Conservation (phyloP, 768 basidiomycete species). For the Mycena galopus region DNA sequence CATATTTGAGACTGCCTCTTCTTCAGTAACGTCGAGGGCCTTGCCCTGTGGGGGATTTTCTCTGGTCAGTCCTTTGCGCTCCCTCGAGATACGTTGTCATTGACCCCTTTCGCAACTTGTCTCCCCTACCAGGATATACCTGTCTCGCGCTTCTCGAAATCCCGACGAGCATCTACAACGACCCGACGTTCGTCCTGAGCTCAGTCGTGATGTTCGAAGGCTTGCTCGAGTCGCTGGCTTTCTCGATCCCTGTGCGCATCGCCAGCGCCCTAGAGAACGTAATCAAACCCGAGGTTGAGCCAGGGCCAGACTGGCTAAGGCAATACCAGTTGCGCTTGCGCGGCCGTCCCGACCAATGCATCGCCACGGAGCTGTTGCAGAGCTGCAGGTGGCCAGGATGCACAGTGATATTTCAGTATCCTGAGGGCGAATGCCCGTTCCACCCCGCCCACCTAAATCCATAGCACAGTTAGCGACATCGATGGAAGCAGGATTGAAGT, state of each 20-base stretch:
- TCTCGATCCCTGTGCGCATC: neutral
- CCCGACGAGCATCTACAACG: neutral
- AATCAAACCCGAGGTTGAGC: neutral
- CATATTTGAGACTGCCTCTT: too few relatives aligned
- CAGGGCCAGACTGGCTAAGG: neutral
- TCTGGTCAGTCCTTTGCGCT: neutral
- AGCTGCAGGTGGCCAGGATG: neutral
- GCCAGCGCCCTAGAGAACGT: neutral
- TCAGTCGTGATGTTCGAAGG: neutral
- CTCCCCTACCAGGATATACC: neutral
- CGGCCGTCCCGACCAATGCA: neutral
- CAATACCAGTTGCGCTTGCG: neutral
- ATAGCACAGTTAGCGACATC: neutral
- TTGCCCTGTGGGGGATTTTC: neutral
- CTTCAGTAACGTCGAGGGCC: too few relatives aligned
- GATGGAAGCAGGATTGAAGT: neutral
- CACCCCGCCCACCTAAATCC: neutral
- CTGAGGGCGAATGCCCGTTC: neutral
- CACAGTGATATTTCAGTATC: neutral
- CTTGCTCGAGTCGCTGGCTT: neutral
- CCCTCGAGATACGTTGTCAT: too few relatives aligned
- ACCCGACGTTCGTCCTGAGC: neutral
- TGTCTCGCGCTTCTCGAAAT: neutral
- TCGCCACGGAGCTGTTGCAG: neutral
- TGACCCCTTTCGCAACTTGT: neutral